phyloP scores from a whole-genome alignment of 139 green algal species.

The Tetradesmus lagerheimii region DNA sequence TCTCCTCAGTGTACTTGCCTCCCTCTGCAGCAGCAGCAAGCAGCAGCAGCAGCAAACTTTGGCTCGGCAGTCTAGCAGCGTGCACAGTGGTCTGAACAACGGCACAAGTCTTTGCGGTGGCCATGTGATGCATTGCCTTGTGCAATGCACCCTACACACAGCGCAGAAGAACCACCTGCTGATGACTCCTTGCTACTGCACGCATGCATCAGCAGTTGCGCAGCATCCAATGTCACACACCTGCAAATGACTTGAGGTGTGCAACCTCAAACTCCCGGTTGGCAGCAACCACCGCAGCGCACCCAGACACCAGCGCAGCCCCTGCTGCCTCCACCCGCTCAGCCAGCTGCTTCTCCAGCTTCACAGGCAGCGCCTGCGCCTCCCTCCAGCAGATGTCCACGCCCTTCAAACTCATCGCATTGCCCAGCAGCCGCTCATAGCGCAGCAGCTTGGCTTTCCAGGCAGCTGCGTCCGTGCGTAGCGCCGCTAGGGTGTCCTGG shows the following conservation, averaged over 20 bases:
- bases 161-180: not conserved
- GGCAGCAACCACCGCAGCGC: slow-evolving; percentile 47
- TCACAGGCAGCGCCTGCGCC: slow-evolving; percentile 60
- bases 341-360: slow-evolving; percentile 48
- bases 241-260: slow-evolving; percentile 45
- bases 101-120: not conserved
- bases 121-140: not conserved
- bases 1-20: slow-evolving; percentile 24
- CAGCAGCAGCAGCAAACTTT: not conserved
- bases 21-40: slow-evolving; percentile 13
- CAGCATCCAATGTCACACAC: too few species aligned
- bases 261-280: slow-evolving; percentile 57
- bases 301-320: slow-evolving; percentile 15
- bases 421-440: slow-evolving; percentile 63
- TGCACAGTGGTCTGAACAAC: not conserved
- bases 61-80: too few species aligned
- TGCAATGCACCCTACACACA: not conserved
- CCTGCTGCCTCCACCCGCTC: slow-evolving; percentile 39
- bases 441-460: slow-evolving; percentile 48
- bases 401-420: slow-evolving; percentile 59
- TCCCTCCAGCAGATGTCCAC: slow-evolving; percentile 70
- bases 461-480: slow-evolving; percentile 37
- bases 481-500: slow-evolving; percentile 28
- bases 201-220: too few species aligned
- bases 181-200: too few species aligned